Evolutionary conservation across 805 yeast genomes (phyloP), one percentile per base, ranked within the genome.

Genomic region (Candida tallmaniae): DNA sequence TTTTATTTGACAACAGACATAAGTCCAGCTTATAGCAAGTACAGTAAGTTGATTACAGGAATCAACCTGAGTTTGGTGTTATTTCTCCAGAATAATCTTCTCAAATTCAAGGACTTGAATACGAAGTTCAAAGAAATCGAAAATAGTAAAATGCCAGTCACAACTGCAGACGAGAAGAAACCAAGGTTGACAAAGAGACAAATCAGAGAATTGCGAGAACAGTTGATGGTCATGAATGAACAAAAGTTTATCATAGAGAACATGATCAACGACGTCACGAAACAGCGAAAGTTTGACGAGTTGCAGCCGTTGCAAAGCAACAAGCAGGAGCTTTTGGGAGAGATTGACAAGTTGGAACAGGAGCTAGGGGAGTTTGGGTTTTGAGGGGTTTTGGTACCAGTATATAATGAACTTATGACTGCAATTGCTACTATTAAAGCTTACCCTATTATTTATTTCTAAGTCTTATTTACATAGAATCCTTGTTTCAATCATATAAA

Each of bases 201-300:
- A 42, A 72, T 83, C 7, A 67, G 88, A 27, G 69, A 69, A 32
- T 58, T 68, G 18, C 60, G 93, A 29, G 90, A 87, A 45, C 80
- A 82, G 44, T 59, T 89, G 38, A 83, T 89, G 82, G 96, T 90
- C 8, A 59, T 87, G 50, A 81, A 81, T 40, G 97, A 89, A 52
- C 97, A 89, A 49, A 68, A 70, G 46, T 89, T 74, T 45, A 57
- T 90, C 40, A 78, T 90, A 3, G 74, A 76, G 38, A 69, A 76
- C 11, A 74, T 81, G 73, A 71, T 84, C 18, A 65, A 68, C 2
- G 76, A 70, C 10, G 76, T 80, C 23, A 83, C 80, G 40, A 70
- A 68, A 44, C 77, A 73, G 33, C 61, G 97, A 28, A 75, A 77
- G 43, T 85, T 86, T 50, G 96, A 88, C 38, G 96, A 85, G 51